Conservation (phyloP, 2,329 filamentous ascomycete genomes). For the Penicillium sp. region DNA sequence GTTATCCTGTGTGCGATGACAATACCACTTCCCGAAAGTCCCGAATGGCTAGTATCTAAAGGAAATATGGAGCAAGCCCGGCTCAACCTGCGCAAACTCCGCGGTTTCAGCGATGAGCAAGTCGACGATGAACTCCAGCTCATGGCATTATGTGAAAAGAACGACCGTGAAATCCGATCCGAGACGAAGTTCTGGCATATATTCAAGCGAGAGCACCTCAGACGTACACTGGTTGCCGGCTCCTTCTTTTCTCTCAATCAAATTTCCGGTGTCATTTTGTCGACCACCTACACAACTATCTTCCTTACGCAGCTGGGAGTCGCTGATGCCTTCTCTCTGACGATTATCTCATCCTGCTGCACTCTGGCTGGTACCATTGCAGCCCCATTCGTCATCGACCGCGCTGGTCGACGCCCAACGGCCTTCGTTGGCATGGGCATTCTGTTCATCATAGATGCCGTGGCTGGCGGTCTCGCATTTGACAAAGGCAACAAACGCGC, state of each 20-base stretch:
- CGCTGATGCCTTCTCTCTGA: slow-evolving; percentile 34
- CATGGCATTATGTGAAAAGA: slow-evolving; percentile 30
- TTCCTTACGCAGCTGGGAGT: slow-evolving; percentile 37
- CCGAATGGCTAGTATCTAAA: slow-evolving; percentile 33
- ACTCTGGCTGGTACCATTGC: slow-evolving; percentile 37
- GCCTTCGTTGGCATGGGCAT: slow-evolving; percentile 36
- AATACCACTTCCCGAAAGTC: slow-evolving; percentile 33
- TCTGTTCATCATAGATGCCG: slow-evolving; percentile 34
- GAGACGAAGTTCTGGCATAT: slow-evolving; percentile 38
- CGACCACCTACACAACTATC: slow-evolving; percentile 39
- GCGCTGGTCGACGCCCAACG: slow-evolving; percentile 35
- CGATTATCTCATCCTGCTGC: slow-evolving; percentile 37
- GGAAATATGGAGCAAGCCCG: slow-evolving; percentile 31
- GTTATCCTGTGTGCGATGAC: slow-evolving; percentile 31
- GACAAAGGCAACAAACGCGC: slow-evolving; percentile 21
- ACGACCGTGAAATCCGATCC: slow-evolving; percentile 21
- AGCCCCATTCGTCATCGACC: slow-evolving; percentile 37
- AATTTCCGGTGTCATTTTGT: slow-evolving; percentile 38
- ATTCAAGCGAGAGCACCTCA: slow-evolving; percentile 34
- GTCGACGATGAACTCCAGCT: slow-evolving; percentile 35
- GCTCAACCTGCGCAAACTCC: slow-evolving; percentile 31
- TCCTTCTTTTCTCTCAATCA: slow-evolving; percentile 39
- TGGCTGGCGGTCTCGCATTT: slow-evolving; percentile 37
- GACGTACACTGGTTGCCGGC: slow-evolving; percentile 37
- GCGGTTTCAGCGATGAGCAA: slow-evolving; percentile 29